Evolutionary conservation across 2,329 filamentous ascomycete genomes (phyloP), one percentile per base, ranked within the genome.

Genomic region (Biscogniauxia marginata): DNA sequence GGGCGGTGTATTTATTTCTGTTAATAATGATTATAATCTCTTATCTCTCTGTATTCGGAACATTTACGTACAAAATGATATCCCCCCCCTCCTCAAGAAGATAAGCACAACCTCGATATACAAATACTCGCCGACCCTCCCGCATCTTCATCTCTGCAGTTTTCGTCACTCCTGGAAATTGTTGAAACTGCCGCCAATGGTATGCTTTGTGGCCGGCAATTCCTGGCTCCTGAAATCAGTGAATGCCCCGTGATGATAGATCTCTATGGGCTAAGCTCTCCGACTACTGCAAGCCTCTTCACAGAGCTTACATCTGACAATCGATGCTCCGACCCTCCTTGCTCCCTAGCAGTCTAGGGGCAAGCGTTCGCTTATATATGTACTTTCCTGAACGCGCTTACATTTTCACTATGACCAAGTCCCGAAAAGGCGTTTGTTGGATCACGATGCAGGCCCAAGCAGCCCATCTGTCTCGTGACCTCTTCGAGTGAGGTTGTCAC

Each of bases 11-110:
- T 39, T 49, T 57, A 59, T 64, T 64, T 61, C 53, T 22, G 62
- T 64, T 65, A 61, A 65, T 65, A 65, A 65, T 65, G 63, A 50
- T 58, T 61, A 62, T 63, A 30, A 22, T 54, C 60, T 50, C 57
- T 63, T 60, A 61, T 63, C 59, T 63, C 59, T 58, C 30, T 39
- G 30, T 39, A 16, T 16, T 39, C 30, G 11, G 30, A 39, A 39
- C 30, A 39, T 39, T 39, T 39, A 39, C 30, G 30, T 39, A 39
- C 30, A 39, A 39, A 39, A 39, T 16, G 30, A 39, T 4, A 55
- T 52, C 49, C 48, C 57, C 60, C 46, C 52, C 56, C 55, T 57
- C 53, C 47, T 18, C 24, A 2, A 13, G 57, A 56, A 62, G 61
- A 62, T 62, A 63, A 63, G 61, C 51, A 19, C 6, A 25, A 50